These are phyloP conservation scores for Geotrichum carabidarum DNA, from an alignment of 1,139 yeast genomes.

Conservation along the genomic window DNA sequence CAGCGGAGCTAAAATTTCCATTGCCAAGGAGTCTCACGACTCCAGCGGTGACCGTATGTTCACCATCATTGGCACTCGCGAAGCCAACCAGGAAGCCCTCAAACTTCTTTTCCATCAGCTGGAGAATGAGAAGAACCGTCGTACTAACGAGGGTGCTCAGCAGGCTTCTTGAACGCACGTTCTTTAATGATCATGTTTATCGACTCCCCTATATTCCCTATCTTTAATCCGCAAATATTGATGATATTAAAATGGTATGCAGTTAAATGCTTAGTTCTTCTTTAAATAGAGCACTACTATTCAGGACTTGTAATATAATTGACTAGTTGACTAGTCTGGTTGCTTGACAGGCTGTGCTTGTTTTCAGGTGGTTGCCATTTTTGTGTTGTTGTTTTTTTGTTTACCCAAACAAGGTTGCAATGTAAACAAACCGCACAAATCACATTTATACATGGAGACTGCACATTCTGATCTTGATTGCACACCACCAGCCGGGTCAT, in stretches of 20 bases:
- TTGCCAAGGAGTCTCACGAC: constrained; percentile 62
- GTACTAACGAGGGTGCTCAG: constrained; percentile 31
- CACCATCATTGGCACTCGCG: constrained; percentile 63
- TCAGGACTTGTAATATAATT: no score
- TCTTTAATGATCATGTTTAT: not conserved
- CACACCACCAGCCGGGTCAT: no score
- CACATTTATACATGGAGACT: no score
- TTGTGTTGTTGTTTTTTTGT: not conserved
- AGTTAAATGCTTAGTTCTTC: no score
- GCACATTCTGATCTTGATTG: no score
- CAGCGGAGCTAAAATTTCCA: constrained; percentile 76
- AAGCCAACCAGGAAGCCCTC: constrained; percentile 65
- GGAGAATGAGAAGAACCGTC: constrained; percentile 72
- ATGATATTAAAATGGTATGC: not conserved
- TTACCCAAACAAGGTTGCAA: not conserved
- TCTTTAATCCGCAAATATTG: constrained; percentile 5
- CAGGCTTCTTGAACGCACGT: constrained; percentile 1
- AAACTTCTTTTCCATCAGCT: constrained; percentile 64
- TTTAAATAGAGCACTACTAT: no score
- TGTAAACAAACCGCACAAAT: not conserved
- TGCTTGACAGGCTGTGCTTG: no score
- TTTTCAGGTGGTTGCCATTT: no score
- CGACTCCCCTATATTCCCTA: not conserved
- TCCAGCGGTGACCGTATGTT: constrained; percentile 63
- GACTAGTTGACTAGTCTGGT: no score